phyloP scores from a whole-genome alignment of 257 asterid genomes.

The Solanum chiquidenum region DNA sequence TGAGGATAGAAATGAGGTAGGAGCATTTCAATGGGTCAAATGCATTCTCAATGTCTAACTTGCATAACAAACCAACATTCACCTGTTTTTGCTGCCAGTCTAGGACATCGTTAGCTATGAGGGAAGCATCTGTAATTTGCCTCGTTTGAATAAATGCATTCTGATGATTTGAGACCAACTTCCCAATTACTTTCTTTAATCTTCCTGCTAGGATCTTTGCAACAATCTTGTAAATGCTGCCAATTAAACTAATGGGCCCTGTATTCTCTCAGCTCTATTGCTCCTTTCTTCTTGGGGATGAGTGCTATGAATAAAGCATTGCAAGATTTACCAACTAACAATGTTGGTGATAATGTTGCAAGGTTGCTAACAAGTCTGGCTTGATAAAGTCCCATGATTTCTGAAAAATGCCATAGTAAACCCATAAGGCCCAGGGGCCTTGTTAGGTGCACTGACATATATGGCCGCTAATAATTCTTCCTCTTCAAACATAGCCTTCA shows the following conservation, averaged over 20 bases:
- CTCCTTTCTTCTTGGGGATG: not conserved
- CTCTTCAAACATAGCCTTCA: not conserved
- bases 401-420: not conserved
- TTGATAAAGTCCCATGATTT: not conserved
- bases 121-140: not conserved
- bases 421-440: not conserved
- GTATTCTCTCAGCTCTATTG: not conserved
- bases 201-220: not conserved
- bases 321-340: not conserved
- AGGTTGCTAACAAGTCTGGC: not conserved
- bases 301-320: not conserved
- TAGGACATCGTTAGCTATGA: not conserved
- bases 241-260: not conserved
- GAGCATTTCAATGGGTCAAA: too few relatives aligned
- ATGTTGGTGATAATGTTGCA: not conserved
- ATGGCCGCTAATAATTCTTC: not conserved
- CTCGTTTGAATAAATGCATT: not conserved
- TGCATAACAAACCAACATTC: not conserved
- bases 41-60: not conserved
- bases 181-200: not conserved
- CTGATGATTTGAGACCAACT: not conserved
- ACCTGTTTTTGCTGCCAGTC: not conserved
- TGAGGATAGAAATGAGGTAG: too few relatives aligned
- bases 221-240: not conserved
- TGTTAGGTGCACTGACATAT: not conserved